Evolutionary conservation across 2,329 filamentous ascomycete genomes (phyloP).

Genomic region (Nigrograna mackinnonii): DNA sequence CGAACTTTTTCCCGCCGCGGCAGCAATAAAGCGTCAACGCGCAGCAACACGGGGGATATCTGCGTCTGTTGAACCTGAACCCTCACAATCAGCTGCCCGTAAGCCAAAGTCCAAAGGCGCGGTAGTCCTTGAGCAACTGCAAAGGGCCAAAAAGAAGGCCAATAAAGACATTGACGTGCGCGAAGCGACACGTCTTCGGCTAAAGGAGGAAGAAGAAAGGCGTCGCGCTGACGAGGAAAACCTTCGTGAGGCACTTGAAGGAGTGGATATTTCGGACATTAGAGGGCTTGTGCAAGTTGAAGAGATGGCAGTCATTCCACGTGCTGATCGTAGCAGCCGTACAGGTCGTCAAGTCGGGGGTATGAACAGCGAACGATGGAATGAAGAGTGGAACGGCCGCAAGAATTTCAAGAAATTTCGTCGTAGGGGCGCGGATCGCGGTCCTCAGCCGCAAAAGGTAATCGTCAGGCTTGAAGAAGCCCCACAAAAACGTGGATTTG

Average conservation of each 20-base stretch:
- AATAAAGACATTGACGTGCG: constrained; percentile 66
- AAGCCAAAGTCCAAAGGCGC: constrained; percentile 20
- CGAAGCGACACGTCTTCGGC: constrained; percentile 49
- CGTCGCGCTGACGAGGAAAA: constrained; percentile 67
- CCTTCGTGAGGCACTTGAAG: constrained; percentile 60
- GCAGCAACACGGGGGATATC: constrained; percentile 31
- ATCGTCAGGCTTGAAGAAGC: constrained; percentile 76
- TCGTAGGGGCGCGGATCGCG: constrained; percentile 33
- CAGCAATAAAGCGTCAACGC: constrained; percentile 77
- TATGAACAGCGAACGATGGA: too few relatives aligned
- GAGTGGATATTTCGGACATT: constrained; percentile 72
- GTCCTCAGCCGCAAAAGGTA: constrained; percentile 54
- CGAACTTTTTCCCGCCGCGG: constrained; percentile 74
- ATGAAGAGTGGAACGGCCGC: constrained; percentile 87
- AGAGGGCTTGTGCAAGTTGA: constrained; percentile 76
- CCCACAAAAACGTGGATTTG: constrained; percentile 67
- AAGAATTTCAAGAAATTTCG: constrained; percentile 95
- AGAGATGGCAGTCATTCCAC: constrained; percentile 67
- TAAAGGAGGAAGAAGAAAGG: constrained; percentile 56
- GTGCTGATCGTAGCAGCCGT: constrained; percentile 34
- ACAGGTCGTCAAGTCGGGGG: constrained; percentile 63
- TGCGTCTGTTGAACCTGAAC: constrained; percentile 29
- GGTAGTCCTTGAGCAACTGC: constrained; percentile 47
- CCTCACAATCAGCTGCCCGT: constrained; percentile 40
- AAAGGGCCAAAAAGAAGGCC: constrained; percentile 47